These are phyloP conservation scores for Cladorrhinum samala DNA, from an alignment of 495 filamentous ascomycete genomes.

Conservation along the genomic window DNA sequence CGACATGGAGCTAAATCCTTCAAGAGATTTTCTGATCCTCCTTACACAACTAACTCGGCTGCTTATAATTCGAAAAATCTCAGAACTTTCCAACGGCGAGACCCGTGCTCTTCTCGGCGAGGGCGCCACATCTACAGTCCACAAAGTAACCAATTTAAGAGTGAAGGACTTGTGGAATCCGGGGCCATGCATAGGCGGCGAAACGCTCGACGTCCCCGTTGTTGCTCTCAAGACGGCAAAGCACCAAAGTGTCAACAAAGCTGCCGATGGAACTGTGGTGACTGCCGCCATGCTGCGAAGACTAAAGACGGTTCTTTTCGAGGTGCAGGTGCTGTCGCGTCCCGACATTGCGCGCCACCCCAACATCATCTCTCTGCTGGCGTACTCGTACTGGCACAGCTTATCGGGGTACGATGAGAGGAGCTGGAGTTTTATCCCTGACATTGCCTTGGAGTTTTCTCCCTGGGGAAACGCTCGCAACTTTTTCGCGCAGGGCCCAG, in stretches of 20 bases:
- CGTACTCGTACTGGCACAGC: background rate
- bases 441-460: background rate
- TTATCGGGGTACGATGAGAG: too few species aligned
- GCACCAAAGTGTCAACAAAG: background rate
- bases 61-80: background rate
- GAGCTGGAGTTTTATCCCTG: background rate
- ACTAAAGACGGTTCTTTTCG: background rate
- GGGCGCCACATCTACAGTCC: background rate
- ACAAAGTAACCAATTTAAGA: too few species aligned
- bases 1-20: too few species aligned
- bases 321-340: background rate
- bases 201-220: background rate
- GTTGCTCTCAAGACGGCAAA: slow-evolving; percentile 1
- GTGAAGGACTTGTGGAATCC: too few species aligned
- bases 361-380: background rate
- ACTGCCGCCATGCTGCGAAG: too few species aligned
- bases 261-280: background rate
- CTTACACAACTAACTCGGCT: background rate
- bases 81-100: background rate
- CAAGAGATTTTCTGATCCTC: too few species aligned
- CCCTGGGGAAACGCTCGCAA: background rate
- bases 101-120: background rate
- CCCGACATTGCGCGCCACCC: background rate
- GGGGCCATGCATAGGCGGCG: too few species aligned
- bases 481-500: background rate